Evolutionary conservation across 208 protist species (phyloP).

Genomic region (Acanthamoeba sp.): DNA sequence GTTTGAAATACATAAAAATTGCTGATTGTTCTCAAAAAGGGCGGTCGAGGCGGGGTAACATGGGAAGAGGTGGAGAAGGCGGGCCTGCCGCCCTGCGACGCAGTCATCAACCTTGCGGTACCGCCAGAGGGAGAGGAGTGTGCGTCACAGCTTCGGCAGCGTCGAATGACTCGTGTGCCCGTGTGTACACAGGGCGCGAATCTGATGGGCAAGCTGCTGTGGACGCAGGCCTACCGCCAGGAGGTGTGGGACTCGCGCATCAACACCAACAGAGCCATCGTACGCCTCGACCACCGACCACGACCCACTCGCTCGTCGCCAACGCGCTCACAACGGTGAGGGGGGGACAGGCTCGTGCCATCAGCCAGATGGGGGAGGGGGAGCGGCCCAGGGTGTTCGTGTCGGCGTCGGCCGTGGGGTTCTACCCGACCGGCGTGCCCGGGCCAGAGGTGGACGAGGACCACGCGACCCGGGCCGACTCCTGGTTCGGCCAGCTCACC

Average conservation of each 20-base stretch:
- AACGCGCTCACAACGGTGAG: not conserved
- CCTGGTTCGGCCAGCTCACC: constrained; percentile 61
- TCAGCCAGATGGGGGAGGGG: not conserved
- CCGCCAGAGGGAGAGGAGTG: not conserved
- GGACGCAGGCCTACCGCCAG: constrained; percentile 50
- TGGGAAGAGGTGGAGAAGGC: constrained; percentile 38
- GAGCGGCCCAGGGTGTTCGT: constrained; percentile 58
- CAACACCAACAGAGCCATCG: constrained; percentile 57
- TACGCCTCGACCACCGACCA: not conserved
- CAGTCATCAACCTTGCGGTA: constrained; percentile 70
- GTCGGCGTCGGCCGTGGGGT: constrained; percentile 45
- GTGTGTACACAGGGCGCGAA: constrained; percentile 20
- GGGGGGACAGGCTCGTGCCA: not conserved
- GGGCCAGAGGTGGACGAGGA: constrained; percentile 72
- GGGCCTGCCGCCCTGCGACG: constrained; percentile 45
- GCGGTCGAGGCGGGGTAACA: not conserved
- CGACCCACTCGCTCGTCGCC: not conserved
- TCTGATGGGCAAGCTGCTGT: constrained; percentile 48
- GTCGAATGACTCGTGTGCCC: not conserved
- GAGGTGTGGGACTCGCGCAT: constrained; percentile 62
- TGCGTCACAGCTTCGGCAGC: too few species aligned
- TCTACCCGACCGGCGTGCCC: constrained; percentile 64
- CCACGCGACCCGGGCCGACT: not conserved
- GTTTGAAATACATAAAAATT: constrained; percentile 13
- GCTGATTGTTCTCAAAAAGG: not conserved